Percentiles rank a stretch among this genome's conserved stretches.
Evolutionary conservation across 768 basidiomycete species (phyloP).

Genomic region (Leccinellum albellum): DNA sequence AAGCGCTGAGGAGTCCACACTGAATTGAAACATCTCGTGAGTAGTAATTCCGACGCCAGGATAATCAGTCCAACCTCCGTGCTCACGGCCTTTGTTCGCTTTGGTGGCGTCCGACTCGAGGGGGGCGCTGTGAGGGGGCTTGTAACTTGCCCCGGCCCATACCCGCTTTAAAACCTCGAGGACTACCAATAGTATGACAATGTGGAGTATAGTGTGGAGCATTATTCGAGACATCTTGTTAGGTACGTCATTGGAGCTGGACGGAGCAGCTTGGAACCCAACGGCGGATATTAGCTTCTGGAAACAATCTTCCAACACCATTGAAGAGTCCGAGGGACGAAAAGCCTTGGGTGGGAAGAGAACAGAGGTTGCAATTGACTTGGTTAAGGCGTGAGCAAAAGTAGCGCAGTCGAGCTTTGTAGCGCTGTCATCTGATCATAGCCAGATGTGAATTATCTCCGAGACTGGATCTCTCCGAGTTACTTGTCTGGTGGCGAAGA

Average conservation of each 20-base stretch:
- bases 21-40: conserved; percentile 19
- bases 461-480: background rate
- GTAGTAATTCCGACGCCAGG: background rate
- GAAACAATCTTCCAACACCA: conserved; percentile 8
- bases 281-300: conserved; percentile 9
- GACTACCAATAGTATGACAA: conserved; percentile 5
- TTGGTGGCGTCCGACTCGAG: conserved; percentile 1
- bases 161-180: conserved; percentile 14
- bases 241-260: conserved; percentile 24
- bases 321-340: background rate
- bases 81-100: conserved; percentile 22
- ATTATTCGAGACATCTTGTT: conserved; percentile 2
- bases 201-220: conserved; percentile 19
- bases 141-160: background rate
- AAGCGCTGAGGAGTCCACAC: conserved; percentile 55
- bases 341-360: background rate
- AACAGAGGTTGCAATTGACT: background rate
- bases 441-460: background rate
- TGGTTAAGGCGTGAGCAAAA: background rate
- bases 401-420: background rate
- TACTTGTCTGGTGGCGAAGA: background rate
- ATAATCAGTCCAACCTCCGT: conserved; percentile 17
- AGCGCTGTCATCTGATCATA: background rate
- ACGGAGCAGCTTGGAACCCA: background rate
- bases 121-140: background rate